These are phyloP conservation scores for Fusarium pilosicola DNA, from an alignment of 2,329 filamentous ascomycete species.

Conservation along the genomic window DNA sequence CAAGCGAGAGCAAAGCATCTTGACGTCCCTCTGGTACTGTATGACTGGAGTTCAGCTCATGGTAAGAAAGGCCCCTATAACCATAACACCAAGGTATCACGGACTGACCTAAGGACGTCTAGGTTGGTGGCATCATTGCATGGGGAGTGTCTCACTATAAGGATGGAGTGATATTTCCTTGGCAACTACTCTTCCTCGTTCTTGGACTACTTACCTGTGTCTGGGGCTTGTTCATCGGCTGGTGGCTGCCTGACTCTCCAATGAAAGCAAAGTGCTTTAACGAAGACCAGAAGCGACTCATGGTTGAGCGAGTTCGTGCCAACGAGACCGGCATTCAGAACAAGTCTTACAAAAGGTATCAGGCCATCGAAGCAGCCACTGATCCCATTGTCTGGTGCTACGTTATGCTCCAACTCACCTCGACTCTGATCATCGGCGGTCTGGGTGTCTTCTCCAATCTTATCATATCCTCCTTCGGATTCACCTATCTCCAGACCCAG, in stretches of 20 bases:
- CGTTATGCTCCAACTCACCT: not conserved
- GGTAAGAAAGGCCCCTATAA: not conserved
- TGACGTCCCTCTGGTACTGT: not conserved
- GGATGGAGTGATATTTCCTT: not conserved
- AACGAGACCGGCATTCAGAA: not conserved
- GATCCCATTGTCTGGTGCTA: not conserved
- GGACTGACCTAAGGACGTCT: not conserved
- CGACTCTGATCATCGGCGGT: not conserved
- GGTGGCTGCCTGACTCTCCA: not conserved
- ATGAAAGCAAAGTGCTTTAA: not conserved
- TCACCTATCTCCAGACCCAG: conserved; percentile 16
- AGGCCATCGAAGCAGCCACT: not conserved
- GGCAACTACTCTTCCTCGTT: not conserved
- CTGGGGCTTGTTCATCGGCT: not conserved
- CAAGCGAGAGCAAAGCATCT: not conserved
- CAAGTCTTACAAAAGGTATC: not conserved
- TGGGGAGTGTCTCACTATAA: not conserved
- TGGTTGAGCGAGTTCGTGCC: not conserved
- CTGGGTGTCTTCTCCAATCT: not conserved
- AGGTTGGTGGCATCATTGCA: not conserved
- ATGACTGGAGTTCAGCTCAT: not conserved
- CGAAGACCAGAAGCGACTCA: not conserved
- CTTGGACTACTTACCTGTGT: not conserved
- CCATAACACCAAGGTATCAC: not conserved
- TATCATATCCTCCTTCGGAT: conserved; percentile 7